Percentiles rank a stretch among this genome's conserved stretches.
These are phyloP conservation scores for Brasilioporus rufonigricans DNA, from an alignment of 768 basidiomycete species.

Conservation along the genomic window DNA sequence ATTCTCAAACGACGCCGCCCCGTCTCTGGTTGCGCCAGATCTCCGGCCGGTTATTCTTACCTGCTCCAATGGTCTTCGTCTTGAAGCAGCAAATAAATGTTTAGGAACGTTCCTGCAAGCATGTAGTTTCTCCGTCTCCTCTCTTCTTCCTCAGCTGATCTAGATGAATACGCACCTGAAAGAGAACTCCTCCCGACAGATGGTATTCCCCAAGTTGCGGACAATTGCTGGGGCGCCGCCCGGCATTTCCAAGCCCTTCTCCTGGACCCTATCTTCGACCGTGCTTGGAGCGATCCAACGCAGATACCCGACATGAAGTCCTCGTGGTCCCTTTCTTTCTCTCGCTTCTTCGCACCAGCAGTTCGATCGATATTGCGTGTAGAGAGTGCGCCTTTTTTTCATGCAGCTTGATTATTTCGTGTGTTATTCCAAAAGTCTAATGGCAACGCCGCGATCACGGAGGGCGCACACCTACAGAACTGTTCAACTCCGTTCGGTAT, in stretches of 20 bases:
- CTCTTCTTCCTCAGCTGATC: not conserved
- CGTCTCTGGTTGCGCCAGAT: slow-evolving; percentile 11
- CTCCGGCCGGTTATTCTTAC: slow-evolving; percentile 4
- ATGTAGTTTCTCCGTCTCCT: not conserved
- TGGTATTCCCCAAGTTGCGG: slow-evolving; percentile 11
- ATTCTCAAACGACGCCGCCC: slow-evolving; percentile 17
- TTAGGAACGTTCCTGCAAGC: slow-evolving; percentile 4
- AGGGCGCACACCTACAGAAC: slow-evolving; percentile 21
- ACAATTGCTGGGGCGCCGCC: slow-evolving; percentile 16
- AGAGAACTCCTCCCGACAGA: not conserved
- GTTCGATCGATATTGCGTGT: slow-evolving; percentile 35
- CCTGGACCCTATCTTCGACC: slow-evolving; percentile 21
- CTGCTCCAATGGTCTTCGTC: not conserved
- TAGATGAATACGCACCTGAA: not conserved
- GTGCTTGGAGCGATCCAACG: slow-evolving; percentile 33
- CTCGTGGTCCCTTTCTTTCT: slow-evolving; percentile 31
- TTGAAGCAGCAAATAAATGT: not conserved
- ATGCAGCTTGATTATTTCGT: slow-evolving; percentile 30
- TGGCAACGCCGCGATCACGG: slow-evolving; percentile 30
- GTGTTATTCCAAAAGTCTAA: slow-evolving; percentile 23
- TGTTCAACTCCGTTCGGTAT: slow-evolving; percentile 29
- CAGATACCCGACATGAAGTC: slow-evolving; percentile 39
- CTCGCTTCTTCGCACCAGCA: slow-evolving; percentile 33
- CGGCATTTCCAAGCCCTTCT: slow-evolving; percentile 23
- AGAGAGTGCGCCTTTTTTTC: slow-evolving; percentile 32